Evolutionary conservation across 305 asterid species (phyloP).

Genomic region (Andrographis paniculata): DNA sequence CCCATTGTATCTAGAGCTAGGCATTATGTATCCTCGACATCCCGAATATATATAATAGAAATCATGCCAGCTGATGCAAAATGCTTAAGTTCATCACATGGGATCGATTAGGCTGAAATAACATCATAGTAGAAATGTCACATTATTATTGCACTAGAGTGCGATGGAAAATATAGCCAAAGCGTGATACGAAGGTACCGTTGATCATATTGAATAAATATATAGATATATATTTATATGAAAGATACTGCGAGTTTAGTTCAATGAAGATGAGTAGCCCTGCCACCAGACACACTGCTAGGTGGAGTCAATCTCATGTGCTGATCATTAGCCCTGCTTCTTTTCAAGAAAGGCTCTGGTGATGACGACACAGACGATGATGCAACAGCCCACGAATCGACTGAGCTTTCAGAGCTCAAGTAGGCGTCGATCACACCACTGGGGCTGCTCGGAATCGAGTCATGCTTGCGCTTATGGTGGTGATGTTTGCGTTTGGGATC

Average conservation of each 20-base stretch:
- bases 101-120: slow-evolving; percentile 24
- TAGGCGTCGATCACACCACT: slow-evolving; percentile 77
- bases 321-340: slow-evolving; percentile 54
- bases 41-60: no score
- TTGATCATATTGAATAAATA: no score
- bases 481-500: slow-evolving; percentile 20
- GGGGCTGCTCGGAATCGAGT: slow-evolving; percentile 57
- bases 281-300: slow-evolving; percentile 32
- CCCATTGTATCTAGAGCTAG: slow-evolving; percentile 26
- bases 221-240: slow-evolving; percentile 34
- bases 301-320: slow-evolving; percentile 41
- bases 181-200: slow-evolving; percentile 18
- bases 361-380: slow-evolving; percentile 40
- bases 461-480: slow-evolving; percentile 48
- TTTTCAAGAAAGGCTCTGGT: slow-evolving; percentile 58
- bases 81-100: background rate
- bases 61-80: no score
- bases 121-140: slow-evolving; percentile 33
- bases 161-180: slow-evolving; percentile 32
- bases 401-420: slow-evolving; percentile 76
- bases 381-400: slow-evolving; percentile 68
- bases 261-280: slow-evolving; percentile 35
- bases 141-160: slow-evolving; percentile 34
- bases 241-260: slow-evolving; percentile 19
- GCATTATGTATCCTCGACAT: slow-evolving; percentile 13